Percentiles rank a stretch among this genome's conserved stretches.
These are phyloP conservation scores for Scheffersomyces ergatensis DNA, from an alignment of 805 yeast genomes.

Conservation along the genomic window DNA sequence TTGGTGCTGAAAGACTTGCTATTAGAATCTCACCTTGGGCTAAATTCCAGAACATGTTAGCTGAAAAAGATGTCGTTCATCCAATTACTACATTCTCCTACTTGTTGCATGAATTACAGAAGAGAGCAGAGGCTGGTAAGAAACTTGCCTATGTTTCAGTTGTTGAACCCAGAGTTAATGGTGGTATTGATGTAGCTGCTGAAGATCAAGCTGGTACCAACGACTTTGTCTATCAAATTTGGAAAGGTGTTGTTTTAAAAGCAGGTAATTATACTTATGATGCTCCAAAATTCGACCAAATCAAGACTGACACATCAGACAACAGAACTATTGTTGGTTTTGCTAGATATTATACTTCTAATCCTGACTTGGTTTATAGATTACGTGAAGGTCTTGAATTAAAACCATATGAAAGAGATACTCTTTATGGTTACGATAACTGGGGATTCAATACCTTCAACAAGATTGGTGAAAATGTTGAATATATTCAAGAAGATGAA, in stretches of 20 bases:
- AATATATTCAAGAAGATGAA: slow-evolving; percentile 5
- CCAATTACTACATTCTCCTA: slow-evolving; percentile 24
- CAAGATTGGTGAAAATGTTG: slow-evolving; percentile 9
- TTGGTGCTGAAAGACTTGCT: slow-evolving; percentile 14
- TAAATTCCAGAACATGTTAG: slow-evolving; percentile 24
- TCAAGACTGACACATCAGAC: slow-evolving; percentile 11
- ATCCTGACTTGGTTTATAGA: slow-evolving; percentile 42
- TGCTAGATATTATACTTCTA: slow-evolving; percentile 38
- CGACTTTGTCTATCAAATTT: slow-evolving; percentile 20
- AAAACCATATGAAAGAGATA: slow-evolving; percentile 35
- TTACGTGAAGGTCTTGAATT: slow-evolving; percentile 34
- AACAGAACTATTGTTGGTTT: slow-evolving; percentile 42
- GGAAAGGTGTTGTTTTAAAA: slow-evolving; percentile 23
- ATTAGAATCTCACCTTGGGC: slow-evolving; percentile 28
- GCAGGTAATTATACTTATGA: too few species aligned
- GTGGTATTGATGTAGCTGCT: slow-evolving; percentile 14
- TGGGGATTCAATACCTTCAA: slow-evolving; percentile 19
- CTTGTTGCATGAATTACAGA: too few species aligned
- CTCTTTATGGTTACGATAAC: slow-evolving; percentile 34
- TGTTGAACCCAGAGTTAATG: slow-evolving; percentile 31
- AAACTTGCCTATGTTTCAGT: slow-evolving; percentile 31
- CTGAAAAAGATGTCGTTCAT: slow-evolving; percentile 23
- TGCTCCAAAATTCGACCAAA: too few species aligned
- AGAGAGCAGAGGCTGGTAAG: slow-evolving; percentile 21
- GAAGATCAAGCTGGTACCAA: slow-evolving; percentile 19